A percentile compares a stretch with the other conserved stretches of the same genome.
These are phyloP conservation scores for Suillus spraguei DNA, from an alignment of 768 basidiomycete genomes.

Conservation along the genomic window DNA sequence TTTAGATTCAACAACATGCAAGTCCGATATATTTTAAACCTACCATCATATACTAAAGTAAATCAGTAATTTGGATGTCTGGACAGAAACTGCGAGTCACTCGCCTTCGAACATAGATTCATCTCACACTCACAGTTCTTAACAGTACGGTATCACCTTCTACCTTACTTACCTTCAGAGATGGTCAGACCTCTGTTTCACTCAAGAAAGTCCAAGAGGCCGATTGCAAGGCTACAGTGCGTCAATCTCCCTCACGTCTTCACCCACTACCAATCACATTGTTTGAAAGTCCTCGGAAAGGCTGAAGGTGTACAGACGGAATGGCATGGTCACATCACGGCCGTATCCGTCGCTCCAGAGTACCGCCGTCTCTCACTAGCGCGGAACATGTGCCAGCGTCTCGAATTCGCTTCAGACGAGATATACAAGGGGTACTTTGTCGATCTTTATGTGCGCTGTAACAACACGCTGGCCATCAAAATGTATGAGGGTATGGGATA, in stretches of 20 bases:
- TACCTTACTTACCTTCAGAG: conserved; percentile 87
- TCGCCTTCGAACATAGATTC: conserved; percentile 8
- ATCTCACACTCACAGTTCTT: neutral
- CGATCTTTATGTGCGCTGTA: conserved; percentile 93
- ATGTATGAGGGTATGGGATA: conserved; percentile 96
- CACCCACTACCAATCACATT: conserved; percentile 7
- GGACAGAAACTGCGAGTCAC: conserved; percentile 92
- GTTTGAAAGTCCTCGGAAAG: conserved; percentile 81
- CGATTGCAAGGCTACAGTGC: conserved; percentile 93
- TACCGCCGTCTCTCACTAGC: conserved; percentile 90
- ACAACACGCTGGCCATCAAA: conserved; percentile 78
- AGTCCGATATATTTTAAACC: conserved; percentile 24
- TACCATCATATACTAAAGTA: neutral
- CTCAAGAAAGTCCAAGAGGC: conserved; percentile 78
- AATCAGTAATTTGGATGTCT: conserved; percentile 82
- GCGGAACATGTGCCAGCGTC: conserved; percentile 79
- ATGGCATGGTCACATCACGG: conserved; percentile 96
- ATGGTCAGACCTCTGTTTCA: conserved; percentile 91
- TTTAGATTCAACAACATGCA: conserved; percentile 94
- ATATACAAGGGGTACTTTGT: conserved; percentile 88
- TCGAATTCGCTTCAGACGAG: conserved; percentile 85
- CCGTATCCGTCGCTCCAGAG: conserved; percentile 91
- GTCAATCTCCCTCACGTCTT: conserved; percentile 27
- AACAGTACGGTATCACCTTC: conserved; percentile 84
- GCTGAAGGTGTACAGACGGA: conserved; percentile 77